Evolutionary conservation across 1,284 basidiomycete genomes (phyloP).

Genomic region (Coriolopsis trogii): DNA sequence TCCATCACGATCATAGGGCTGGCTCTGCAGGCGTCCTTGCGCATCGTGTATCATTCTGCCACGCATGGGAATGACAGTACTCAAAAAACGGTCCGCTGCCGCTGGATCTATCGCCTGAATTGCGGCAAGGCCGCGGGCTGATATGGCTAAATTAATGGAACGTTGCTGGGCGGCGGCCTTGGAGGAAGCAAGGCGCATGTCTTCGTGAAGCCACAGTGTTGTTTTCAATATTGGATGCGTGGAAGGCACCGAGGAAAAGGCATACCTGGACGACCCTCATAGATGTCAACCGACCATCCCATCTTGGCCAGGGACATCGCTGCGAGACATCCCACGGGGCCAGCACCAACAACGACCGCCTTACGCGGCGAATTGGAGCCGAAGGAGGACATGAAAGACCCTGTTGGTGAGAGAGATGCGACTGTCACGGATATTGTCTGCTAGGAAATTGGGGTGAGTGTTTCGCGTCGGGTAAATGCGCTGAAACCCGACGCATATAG

Average conservation of each 20-base stretch:
- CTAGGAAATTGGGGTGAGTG: slow-evolving; percentile 10
- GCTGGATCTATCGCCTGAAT: slow-evolving; percentile 79
- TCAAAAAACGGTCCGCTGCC: slow-evolving; percentile 75
- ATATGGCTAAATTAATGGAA: slow-evolving; percentile 97
- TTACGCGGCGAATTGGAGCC: slow-evolving; percentile 36
- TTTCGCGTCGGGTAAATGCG: slow-evolving; percentile 6
- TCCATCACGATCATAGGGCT: slow-evolving; percentile 86
- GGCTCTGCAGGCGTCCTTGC: slow-evolving; percentile 74
- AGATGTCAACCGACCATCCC: slow-evolving; percentile 91
- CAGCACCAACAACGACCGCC: slow-evolving; percentile 79
- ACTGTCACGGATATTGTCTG: slow-evolving; percentile 16
- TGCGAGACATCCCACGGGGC: slow-evolving; percentile 93
- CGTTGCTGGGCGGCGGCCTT: slow-evolving; percentile 70
- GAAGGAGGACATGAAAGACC: slow-evolving; percentile 13
- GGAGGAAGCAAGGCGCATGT: slow-evolving; percentile 71
- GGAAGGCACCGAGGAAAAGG: slow-evolving; percentile 19
- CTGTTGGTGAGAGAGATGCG: slow-evolving; percentile 1
- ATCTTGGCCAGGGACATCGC: slow-evolving; percentile 86
- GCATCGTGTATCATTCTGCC: slow-evolving; percentile 93
- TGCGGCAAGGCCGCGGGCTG: slow-evolving; percentile 89
- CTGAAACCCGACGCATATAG: not conserved
- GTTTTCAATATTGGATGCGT: slow-evolving; percentile 21
- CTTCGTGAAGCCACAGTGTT: slow-evolving; percentile 39
- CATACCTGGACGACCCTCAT: slow-evolving; percentile 85
- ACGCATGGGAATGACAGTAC: slow-evolving; percentile 90